Base-by-base conservation (phyloP, 495 filamentous ascomycete species). In the Lasiosphaeriaceae sp. region DNA sequence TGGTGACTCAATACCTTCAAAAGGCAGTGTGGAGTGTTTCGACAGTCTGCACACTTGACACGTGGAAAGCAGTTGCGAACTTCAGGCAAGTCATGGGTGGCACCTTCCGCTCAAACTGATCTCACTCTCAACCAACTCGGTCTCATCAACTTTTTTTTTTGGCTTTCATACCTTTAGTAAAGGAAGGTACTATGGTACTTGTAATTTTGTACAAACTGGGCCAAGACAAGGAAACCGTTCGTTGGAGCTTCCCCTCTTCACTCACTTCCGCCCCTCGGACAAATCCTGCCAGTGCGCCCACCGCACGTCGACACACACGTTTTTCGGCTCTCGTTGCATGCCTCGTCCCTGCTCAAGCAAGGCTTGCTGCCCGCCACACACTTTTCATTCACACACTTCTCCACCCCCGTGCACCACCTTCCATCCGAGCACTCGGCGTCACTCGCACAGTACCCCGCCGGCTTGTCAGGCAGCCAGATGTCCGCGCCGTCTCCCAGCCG, bases 331-430 rank as follows among this genome's bases (percentile, higher is more conserved):
- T 60, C 58, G n/a, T 46, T 39, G 23, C 58, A 60, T 4, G 20
- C 14, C 29, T 34, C 52, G 7, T 55, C 57, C 1, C 22, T 8
- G 11, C 11, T 37, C 7, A 37, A 16, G 35, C 58, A 60, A 4
- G 52, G 52, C 21, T 17, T 12, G 11, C 9, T 5, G 12, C 58
- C 53, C 16, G 23, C 41, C 14, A 54, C 44, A 20, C 58, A 61
- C 9, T 35, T 19, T 41, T 61, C 54, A n/a, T 52, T 57, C 11
- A 61, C 43, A 26, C 58, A 61, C 49, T 46, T 61, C 49, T 61
- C 58, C 0, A 54, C 48, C 2, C 58, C 58, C 20, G 56, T 61
- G 45, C 58, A 61, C 5, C 16, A 61, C 12, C 11, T 24, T 1
- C 54, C 53, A 21, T 61, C 58, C 11, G 45, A 39, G 34, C 58